phyloP scores from a whole-genome alignment of 371 early-diverging fungal species.

The Haplosporangium sp. region DNA sequence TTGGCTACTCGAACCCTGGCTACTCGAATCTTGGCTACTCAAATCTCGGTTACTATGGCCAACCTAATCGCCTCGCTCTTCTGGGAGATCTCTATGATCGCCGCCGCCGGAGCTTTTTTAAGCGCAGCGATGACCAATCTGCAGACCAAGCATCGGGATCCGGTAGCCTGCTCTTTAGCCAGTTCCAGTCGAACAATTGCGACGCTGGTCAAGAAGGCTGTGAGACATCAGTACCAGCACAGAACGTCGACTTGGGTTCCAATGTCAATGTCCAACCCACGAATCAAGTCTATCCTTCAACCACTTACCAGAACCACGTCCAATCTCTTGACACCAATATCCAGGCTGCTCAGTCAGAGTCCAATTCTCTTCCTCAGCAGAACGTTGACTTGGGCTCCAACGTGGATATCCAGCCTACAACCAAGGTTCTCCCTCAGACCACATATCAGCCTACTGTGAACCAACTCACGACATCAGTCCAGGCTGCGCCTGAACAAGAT shows the following conservation, averaged over 20 bases:
- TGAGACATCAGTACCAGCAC: slow-evolving; percentile 17
- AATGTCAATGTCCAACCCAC: slow-evolving; percentile 26
- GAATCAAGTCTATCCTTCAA: slow-evolving; percentile 31
- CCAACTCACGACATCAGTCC: slow-evolving; percentile 32
- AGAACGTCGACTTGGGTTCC: slow-evolving; percentile 41
- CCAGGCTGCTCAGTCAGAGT: slow-evolving; percentile 24
- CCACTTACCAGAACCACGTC: slow-evolving; percentile 37
- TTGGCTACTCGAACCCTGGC: too few relatives aligned
- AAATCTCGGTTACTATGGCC: neutral
- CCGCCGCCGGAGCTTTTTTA: slow-evolving; percentile 5
- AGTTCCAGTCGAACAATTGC: slow-evolving; percentile 24
- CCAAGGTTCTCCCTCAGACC: slow-evolving; percentile 39
- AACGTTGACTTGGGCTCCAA: slow-evolving; percentile 43
- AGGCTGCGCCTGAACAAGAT: slow-evolving; percentile 38
- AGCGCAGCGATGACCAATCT: neutral
- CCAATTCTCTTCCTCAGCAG: slow-evolving; percentile 31
- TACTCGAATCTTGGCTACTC: neutral
- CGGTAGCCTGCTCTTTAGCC: slow-evolving; percentile 37
- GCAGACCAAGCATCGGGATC: neutral
- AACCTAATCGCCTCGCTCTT: neutral
- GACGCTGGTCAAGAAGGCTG: slow-evolving; percentile 14
- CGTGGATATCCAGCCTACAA: slow-evolving; percentile 42
- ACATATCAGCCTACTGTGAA: slow-evolving; percentile 46
- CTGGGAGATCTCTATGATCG: neutral
- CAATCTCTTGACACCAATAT: slow-evolving; percentile 41